A percentile compares a stretch with the other conserved stretches of the same genome.
Conservation (phyloP, 495 filamentous ascomycete genomes). For the Entonaema liquescens region DNA sequence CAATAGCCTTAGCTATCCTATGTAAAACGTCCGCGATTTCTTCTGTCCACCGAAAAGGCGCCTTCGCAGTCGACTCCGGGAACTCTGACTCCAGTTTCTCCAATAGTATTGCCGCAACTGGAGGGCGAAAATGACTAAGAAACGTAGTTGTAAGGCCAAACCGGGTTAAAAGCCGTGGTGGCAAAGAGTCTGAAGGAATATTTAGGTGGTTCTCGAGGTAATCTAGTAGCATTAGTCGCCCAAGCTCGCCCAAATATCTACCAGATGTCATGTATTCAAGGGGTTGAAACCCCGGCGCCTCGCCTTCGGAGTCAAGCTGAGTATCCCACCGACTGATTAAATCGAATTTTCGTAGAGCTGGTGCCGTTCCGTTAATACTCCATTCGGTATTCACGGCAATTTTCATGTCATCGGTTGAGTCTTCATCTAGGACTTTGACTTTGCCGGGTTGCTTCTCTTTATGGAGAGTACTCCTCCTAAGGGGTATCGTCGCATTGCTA, state of each 20-base stretch:
- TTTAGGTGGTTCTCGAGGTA: conserved; percentile 62
- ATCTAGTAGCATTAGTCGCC: conserved; percentile 73
- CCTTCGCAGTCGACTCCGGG: conserved; percentile 55
- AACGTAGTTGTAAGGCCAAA: conserved; percentile 78
- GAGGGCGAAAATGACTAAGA: conserved; percentile 69
- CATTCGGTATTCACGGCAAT: conserved; percentile 88
- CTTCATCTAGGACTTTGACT: conserved; percentile 66
- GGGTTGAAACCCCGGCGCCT: conserved; percentile 82
- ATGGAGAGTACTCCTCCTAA: conserved; percentile 70
- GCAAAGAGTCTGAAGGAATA: conserved; percentile 56
- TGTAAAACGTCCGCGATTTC: conserved; percentile 64
- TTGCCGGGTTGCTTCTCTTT: conserved; percentile 63
- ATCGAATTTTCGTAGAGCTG: conserved; percentile 69
- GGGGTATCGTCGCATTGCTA: conserved; percentile 81
- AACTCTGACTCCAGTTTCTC: conserved; percentile 63
- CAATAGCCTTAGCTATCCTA: conserved; percentile 68
- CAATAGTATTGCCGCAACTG: conserved; percentile 57
- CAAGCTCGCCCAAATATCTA: conserved; percentile 85
- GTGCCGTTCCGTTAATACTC: conserved; percentile 78
- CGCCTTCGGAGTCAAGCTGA: conserved; percentile 68
- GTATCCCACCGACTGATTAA: conserved; percentile 77
- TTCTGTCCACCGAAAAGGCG: conserved; percentile 66
- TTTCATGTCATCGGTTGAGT: conserved; percentile 62
- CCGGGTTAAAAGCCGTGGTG: conserved; percentile 65
- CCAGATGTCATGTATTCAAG: conserved; percentile 90